Conservation (phyloP, 768 basidiomycete species). For the Suillus americanus region DNA sequence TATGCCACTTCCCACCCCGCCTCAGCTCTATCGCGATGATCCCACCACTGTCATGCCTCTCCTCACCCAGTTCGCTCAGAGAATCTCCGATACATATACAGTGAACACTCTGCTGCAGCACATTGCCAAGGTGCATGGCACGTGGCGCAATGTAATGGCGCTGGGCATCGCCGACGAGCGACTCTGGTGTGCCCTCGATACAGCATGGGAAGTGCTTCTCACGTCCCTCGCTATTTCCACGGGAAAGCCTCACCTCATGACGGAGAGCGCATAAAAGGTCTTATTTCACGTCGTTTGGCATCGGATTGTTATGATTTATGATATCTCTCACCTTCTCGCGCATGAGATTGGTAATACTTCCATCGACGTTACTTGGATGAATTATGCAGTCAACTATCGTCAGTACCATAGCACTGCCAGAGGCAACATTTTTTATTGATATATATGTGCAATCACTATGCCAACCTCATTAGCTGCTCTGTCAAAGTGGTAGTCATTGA, state of each 20-base stretch:
- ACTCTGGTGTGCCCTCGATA: slow-evolving; percentile 48
- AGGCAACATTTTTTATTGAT: slow-evolving; percentile 17
- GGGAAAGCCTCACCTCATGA: slow-evolving; percentile 17
- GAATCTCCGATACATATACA: slow-evolving; percentile 15
- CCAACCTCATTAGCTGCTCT: neutral
- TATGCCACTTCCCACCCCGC: slow-evolving; percentile 46
- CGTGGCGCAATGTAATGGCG: slow-evolving; percentile 52
- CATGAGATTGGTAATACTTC: slow-evolving; percentile 2
- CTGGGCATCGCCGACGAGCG: slow-evolving; percentile 49
- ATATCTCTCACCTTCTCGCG: slow-evolving; percentile 8
- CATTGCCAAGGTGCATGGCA: slow-evolving; percentile 38
- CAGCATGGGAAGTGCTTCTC: slow-evolving; percentile 50
- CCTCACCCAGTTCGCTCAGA: slow-evolving; percentile 17
- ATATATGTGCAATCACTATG: slow-evolving; percentile 17
- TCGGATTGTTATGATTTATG: slow-evolving; percentile 13
- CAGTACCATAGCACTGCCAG: slow-evolving; percentile 1
- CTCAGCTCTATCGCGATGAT: slow-evolving; percentile 22
- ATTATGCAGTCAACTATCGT: slow-evolving; percentile 12
- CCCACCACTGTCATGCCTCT: slow-evolving; percentile 16
- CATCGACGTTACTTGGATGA: slow-evolving; percentile 22
- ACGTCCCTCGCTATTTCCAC: slow-evolving; percentile 36
- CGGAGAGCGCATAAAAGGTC: neutral
- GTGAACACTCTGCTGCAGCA: slow-evolving; percentile 35
- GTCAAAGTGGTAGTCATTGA: neutral
- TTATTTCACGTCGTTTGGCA: neutral